Percentiles rank a stretch among this genome's conserved stretches.
These are phyloP conservation scores for Talaromyces sp. DNA, from an alignment of 2,329 filamentous ascomycete genomes.

Conservation along the genomic window DNA sequence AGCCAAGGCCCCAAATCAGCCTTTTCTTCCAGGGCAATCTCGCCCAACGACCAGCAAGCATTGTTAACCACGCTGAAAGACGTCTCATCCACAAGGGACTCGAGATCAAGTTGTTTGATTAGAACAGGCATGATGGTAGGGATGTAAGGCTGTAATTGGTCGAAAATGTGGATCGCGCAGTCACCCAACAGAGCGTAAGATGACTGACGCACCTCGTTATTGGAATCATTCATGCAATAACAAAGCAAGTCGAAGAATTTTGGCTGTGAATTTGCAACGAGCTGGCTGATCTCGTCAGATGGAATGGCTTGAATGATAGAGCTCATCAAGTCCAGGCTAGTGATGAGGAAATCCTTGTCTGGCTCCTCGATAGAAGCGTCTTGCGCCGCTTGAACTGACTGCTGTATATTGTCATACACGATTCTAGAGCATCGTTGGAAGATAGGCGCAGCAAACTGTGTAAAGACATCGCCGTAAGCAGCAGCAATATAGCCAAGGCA, in stretches of 20 bases:
- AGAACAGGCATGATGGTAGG: slow-evolving; percentile 70
- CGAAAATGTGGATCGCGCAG: slow-evolving; percentile 88
- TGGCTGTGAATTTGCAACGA: slow-evolving; percentile 72
- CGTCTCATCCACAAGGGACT: slow-evolving; percentile 69
- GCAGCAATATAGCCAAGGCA: slow-evolving; percentile 92
- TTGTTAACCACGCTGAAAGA: slow-evolving; percentile 96
- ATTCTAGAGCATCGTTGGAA: slow-evolving; percentile 86
- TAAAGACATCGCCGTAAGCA: slow-evolving; percentile 76
- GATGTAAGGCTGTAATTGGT: slow-evolving; percentile 71
- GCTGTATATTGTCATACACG: slow-evolving; percentile 86
- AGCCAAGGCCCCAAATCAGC: slow-evolving; percentile 71
- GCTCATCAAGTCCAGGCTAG: slow-evolving; percentile 87
- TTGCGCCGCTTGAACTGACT: slow-evolving; percentile 65
- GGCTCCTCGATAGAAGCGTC: slow-evolving; percentile 71
- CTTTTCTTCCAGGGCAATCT: slow-evolving; percentile 78
- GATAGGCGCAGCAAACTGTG: slow-evolving; percentile 79
- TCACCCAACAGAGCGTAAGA: slow-evolving; percentile 93
- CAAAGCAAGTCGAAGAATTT: slow-evolving; percentile 86
- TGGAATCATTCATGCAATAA: slow-evolving; percentile 86
- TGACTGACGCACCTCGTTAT: slow-evolving; percentile 92
- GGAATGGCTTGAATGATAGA: slow-evolving; percentile 89
- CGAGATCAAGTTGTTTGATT: slow-evolving; percentile 83
- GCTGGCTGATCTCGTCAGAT: slow-evolving; percentile 65
- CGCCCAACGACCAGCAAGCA: slow-evolving; percentile 92
- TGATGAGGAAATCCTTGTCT: slow-evolving; percentile 96